These are phyloP conservation scores for Hygrocybe coccinea DNA, from an alignment of 768 basidiomycete genomes.

Conservation along the genomic window DNA sequence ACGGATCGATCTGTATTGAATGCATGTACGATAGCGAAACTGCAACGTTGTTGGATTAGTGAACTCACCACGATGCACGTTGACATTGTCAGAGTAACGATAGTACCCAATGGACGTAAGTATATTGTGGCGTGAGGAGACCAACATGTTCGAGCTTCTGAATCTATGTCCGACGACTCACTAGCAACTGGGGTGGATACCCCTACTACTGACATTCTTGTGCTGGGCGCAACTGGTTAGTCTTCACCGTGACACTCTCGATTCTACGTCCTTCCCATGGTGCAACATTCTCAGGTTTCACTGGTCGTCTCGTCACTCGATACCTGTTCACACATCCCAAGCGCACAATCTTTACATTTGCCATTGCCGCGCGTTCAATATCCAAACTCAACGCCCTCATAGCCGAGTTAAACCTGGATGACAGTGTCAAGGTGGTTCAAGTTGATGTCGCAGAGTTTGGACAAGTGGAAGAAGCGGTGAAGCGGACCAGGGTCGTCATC, in stretches of 20 bases:
- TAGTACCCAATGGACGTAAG: too few relatives aligned
- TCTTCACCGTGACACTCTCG: neutral
- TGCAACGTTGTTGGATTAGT: too few relatives aligned
- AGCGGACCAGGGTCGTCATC: conserved; percentile 60
- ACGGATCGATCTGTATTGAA: too few relatives aligned
- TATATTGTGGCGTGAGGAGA: too few relatives aligned
- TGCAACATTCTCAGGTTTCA: conserved; percentile 44
- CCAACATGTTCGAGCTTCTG: too few relatives aligned
- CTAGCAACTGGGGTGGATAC: neutral
- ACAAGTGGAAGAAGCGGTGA: conserved; percentile 55
- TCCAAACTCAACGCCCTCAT: conserved; percentile 53
- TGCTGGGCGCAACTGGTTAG: conserved; percentile 5
- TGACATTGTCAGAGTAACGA: too few relatives aligned
- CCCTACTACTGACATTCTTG: neutral
- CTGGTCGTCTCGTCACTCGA: conserved; percentile 60
- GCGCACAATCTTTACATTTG: conserved; percentile 55
- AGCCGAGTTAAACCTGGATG: conserved; percentile 41
- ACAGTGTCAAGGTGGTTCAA: conserved; percentile 42
- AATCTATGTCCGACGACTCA: too few relatives aligned
- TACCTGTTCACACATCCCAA: conserved; percentile 68
- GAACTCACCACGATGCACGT: too few relatives aligned
- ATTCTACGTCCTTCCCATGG: too few relatives aligned
- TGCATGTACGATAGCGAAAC: too few relatives aligned
- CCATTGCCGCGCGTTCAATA: conserved; percentile 64
- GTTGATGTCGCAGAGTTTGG: conserved; percentile 55